Conservation (phyloP, 768 basidiomycete species). For the Tulasnella calospora region DNA sequence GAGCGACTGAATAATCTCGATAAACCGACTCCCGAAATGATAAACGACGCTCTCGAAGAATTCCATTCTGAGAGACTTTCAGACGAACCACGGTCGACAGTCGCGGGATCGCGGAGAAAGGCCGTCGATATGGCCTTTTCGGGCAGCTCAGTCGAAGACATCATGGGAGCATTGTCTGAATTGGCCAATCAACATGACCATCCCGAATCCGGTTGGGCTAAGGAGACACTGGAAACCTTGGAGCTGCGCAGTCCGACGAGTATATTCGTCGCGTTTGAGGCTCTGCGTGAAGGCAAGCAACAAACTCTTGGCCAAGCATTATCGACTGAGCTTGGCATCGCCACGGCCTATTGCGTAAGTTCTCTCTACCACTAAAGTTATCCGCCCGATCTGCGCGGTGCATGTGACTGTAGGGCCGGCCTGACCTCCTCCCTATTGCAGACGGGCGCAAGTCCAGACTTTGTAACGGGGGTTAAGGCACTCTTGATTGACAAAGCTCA, state of each 20-base stretch:
- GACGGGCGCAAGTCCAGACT: conserved; percentile 78
- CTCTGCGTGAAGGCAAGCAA: conserved; percentile 64
- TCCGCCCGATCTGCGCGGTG: conserved; percentile 4
- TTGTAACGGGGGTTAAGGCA: conserved; percentile 70
- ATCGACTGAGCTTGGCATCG: conserved; percentile 82
- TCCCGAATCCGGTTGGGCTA: conserved; percentile 57
- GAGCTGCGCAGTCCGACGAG: conserved; percentile 82
- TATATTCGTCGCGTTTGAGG: conserved; percentile 79
- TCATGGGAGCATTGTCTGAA: conserved; percentile 51
- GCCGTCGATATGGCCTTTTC: conserved; percentile 80
- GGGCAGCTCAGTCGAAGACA: conserved; percentile 63
- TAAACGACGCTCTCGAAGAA: conserved; percentile 68
- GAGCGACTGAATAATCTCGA: conserved; percentile 54
- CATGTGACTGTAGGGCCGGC: conserved; percentile 23
- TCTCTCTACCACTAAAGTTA: conserved; percentile 10
- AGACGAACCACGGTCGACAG: conserved; percentile 4
- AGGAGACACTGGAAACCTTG: conserved; percentile 57
- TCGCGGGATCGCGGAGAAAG: conserved; percentile 40
- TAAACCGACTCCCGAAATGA: conserved; percentile 42
- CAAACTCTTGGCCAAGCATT: conserved; percentile 62
- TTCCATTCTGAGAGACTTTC: conserved; percentile 47
- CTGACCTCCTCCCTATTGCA: conserved; percentile 36
- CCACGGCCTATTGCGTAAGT: conserved; percentile 84
- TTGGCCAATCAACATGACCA: not conserved
- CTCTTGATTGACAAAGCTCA: conserved; percentile 51